phyloP scores from a whole-genome alignment of 164 flowering plant genomes.

The Stephania japonica region DNA sequence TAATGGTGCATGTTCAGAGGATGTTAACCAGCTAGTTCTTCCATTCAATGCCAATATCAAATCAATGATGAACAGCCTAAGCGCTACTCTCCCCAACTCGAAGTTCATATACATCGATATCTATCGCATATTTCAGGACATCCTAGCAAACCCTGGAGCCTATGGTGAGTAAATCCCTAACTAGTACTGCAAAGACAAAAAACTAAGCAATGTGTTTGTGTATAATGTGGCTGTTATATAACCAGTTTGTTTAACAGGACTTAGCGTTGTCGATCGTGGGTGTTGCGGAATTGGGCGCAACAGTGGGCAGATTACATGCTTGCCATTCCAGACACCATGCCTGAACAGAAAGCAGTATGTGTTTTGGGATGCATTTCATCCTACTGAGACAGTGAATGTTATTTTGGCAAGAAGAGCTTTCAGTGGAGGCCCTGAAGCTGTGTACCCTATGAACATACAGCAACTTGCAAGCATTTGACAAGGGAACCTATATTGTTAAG shows the following conservation, averaged over 20 bases:
- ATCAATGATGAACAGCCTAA: slow-evolving; percentile 49
- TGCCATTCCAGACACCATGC: slow-evolving; percentile 84
- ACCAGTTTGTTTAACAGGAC: slow-evolving; percentile 36
- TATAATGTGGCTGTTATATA: not conserved
- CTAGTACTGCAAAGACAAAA: not conserved
- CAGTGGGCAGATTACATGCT: slow-evolving; percentile 86
- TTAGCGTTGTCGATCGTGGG: slow-evolving; percentile 55
- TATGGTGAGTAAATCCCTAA: slow-evolving; percentile 37
- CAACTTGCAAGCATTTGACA: slow-evolving; percentile 57
- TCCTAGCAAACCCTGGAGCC: slow-evolving; percentile 35
- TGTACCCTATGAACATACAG: slow-evolving; percentile 64
- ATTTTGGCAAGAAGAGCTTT: slow-evolving; percentile 62
- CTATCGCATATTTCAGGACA: slow-evolving; percentile 44
- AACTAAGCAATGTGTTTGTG: not conserved
- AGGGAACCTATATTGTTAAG: not conserved
- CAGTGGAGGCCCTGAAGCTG: slow-evolving; percentile 37
- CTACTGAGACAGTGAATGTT: slow-evolving; percentile 71
- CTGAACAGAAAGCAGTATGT: slow-evolving; percentile 51
- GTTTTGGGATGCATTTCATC: slow-evolving; percentile 98
- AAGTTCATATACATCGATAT: slow-evolving; percentile 47
- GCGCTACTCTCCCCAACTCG: slow-evolving; percentile 52
- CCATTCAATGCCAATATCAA: slow-evolving; percentile 60
- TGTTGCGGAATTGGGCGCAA: slow-evolving; percentile 91
- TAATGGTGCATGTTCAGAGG: slow-evolving; percentile 41
- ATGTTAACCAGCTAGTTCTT: slow-evolving; percentile 45